Evolutionary conservation across 2,329 filamentous ascomycete genomes (phyloP), one percentile per base, ranked within the genome.

Genomic region (Dactylellina drechsleri): DNA sequence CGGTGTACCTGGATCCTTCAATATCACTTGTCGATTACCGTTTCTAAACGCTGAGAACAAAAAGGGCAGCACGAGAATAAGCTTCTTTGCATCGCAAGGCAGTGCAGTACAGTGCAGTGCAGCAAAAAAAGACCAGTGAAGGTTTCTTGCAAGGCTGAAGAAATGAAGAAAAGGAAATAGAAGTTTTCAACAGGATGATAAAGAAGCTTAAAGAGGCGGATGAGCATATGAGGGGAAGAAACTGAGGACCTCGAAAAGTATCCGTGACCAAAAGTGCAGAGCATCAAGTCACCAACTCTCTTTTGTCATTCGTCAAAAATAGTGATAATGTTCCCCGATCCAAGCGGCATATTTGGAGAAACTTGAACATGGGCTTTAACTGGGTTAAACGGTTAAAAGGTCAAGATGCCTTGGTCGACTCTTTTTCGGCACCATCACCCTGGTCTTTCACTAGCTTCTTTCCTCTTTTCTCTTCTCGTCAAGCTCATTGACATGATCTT

Each of bases 221-320:
- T 5, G 47, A 52, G 47, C 2, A 52, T n/a, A 13, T 28, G 18
- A 20, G 56, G 12, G 56, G 49, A 20, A 56, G 56, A 20, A 2
- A 26, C 16, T 28, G 15, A 3, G 13, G 43, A 47, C 36, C 28
- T 60, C 58, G 31, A 36, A 47, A 66, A 66, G 62, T 66, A 73
- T 73, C 26, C 45, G 12, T 26, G 50, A 58, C 49, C 68, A 73
- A 73, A 73, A 73, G 60, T 61, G 68, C 68, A 73, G 12, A 49
- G 13, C 36, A 15, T 47, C 43, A 47, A 36, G 31, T 53, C 15
- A 50, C 54, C 28, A 47, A 23, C 18, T n/a, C 16, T 13, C 50
- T 47, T 47, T 31, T 12, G 26, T 16, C 20, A 40, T 18, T 15
- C 4, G 12, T 36, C 10, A 10, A 36, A 62, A 68, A 70, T 7